Percentiles rank a stretch among this genome's conserved stretches.
These are phyloP conservation scores for Protomyces lactucae-debilis DNA, from an alignment of 1,139 yeast species.

Conservation along the genomic window DNA sequence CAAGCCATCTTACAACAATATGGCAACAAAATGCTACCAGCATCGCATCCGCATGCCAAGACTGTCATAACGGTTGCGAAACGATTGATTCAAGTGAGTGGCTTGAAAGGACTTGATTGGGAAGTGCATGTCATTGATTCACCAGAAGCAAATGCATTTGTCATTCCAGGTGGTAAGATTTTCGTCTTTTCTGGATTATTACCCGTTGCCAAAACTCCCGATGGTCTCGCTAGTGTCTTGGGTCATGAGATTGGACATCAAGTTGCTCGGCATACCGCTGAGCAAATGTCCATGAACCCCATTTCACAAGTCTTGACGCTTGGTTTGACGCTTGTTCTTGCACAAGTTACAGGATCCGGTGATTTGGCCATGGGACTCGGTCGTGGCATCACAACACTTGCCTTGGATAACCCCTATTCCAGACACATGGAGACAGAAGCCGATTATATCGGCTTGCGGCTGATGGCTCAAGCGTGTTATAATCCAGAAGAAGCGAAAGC, in stretches of 20 bases:
- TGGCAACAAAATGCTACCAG: constrained; percentile 40
- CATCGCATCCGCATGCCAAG: constrained; percentile 45
- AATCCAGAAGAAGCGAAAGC: constrained; percentile 65
- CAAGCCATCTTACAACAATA: constrained; percentile 49
- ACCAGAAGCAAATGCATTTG: constrained; percentile 85
- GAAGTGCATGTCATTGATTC: constrained; percentile 73
- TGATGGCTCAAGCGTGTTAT: constrained; percentile 86
- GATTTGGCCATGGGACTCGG: constrained; percentile 28
- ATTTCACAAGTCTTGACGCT: constrained; percentile 20
- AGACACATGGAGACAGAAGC: constrained; percentile 95
- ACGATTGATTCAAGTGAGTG: constrained; percentile 49
- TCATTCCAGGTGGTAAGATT: constrained; percentile 91
- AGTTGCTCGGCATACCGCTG: constrained; percentile 79
- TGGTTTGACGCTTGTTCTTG: constrained; percentile 33
- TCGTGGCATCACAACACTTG: constrained; percentile 51
- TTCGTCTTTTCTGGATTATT: constrained; percentile 78
- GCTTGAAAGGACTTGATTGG: constrained; percentile 56
- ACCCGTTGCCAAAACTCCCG: constrained; percentile 73
- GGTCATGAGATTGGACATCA: constrained; percentile 93
- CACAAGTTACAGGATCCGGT: constrained; percentile 50
- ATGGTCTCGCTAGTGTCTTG: constrained; percentile 88
- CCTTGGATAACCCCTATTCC: constrained; percentile 74
- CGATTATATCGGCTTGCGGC: constrained; percentile 84
- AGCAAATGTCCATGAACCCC: constrained; percentile 46
- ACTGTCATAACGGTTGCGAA: constrained; percentile 59